Conservation (phyloP, 1,284 basidiomycete species). For the Ceratobasidium sp. region DNA sequence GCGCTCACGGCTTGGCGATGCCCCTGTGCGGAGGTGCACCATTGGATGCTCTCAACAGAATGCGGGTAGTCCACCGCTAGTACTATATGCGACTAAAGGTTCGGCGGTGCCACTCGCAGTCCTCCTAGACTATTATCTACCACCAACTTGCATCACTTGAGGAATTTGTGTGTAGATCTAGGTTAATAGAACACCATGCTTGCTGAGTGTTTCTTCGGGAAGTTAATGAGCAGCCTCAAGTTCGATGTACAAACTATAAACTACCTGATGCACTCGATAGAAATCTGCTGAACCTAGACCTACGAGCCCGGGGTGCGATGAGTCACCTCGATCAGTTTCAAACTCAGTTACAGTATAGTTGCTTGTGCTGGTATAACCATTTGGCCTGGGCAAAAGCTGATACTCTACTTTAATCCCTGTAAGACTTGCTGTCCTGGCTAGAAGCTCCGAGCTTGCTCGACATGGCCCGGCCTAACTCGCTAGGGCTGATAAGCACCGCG, state of each 20-base stretch:
- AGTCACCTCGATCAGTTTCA: too few relatives aligned
- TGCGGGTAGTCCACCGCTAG: neutral
- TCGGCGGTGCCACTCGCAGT: constrained; percentile 10
- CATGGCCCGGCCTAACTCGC: too few relatives aligned
- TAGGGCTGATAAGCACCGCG: too few relatives aligned
- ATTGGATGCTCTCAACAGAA: neutral
- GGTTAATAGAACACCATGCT: neutral
- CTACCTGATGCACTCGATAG: neutral
- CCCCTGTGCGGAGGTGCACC: neutral
- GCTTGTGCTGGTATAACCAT: neutral
- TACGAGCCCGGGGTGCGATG: neutral
- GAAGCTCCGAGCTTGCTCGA: neutral
- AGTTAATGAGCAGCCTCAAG: neutral
- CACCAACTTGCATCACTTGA: constrained; percentile 16
- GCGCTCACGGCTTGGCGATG: neutral
- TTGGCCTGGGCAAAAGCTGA: neutral
- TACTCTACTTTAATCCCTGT: neutral
- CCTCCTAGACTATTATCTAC: constrained; percentile 12
- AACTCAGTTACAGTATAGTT: neutral
- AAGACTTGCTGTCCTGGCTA: neutral
- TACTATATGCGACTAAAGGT: constrained; percentile 5
- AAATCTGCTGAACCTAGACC: neutral
- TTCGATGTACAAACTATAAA: neutral
- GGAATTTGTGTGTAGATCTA: constrained; percentile 1
- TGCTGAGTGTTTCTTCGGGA: neutral